Percentiles rank a stretch among this genome's conserved stretches.
These are phyloP conservation scores for Sisymbrium altissimum DNA, from an alignment of 345 rosid species.

Conservation along the genomic window DNA sequence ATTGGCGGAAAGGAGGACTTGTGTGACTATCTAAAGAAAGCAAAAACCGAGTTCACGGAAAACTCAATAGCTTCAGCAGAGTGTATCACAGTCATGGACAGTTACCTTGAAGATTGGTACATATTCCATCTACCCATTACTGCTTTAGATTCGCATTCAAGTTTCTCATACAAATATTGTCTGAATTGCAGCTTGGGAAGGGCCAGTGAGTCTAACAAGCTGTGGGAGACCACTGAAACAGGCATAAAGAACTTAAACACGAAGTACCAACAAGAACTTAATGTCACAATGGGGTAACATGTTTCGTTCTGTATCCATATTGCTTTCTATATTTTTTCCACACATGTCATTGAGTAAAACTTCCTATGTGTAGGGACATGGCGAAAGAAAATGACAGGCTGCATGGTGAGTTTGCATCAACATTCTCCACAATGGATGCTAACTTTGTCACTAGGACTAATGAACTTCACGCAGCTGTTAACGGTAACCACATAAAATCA, in stretches of 20 bases:
- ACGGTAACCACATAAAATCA: conserved; percentile 44
- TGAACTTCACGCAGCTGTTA: conserved; percentile 43
- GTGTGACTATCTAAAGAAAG: conserved; percentile 43
- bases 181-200: conserved; percentile 47
- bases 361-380: conserved; percentile 43
- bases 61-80: conserved; percentile 62
- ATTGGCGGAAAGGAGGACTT: conserved; percentile 48
- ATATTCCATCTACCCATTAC: not conserved
- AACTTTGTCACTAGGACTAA: conserved; percentile 41
- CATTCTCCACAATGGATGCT: conserved; percentile 43
- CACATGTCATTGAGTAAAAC: not conserved
- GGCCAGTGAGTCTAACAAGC: conserved; percentile 43
- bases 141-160: not conserved
- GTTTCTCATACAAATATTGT: not conserved
- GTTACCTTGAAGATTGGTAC: conserved; percentile 64
- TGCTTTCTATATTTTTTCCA: not conserved
- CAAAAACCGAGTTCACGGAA: conserved; percentile 47
- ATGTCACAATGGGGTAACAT: conserved; percentile 12
- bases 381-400: conserved; percentile 33
- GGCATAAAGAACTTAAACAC: conserved; percentile 38
- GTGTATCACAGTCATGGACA: conserved; percentile 50
- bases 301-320: conserved; percentile 32
- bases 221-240: conserved; percentile 52
- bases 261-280: conserved; percentile 26
- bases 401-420: conserved; percentile 46